Evolutionary conservation across 73 alveolate genomes (phyloP).

Genomic region (Durusdinium trenchii): DNA sequence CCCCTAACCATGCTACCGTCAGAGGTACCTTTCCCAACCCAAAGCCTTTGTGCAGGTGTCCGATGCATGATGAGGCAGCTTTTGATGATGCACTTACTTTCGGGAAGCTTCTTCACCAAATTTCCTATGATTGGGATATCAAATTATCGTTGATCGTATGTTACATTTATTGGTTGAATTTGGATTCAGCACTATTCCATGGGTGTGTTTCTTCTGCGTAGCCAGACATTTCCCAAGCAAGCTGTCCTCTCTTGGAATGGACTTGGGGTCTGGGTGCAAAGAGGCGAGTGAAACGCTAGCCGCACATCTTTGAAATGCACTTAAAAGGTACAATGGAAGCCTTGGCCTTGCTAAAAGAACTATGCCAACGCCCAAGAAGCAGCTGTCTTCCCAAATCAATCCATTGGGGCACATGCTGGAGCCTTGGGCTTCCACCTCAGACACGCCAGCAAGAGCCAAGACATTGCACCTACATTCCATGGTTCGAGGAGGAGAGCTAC

Average conservation of each 20-base stretch:
- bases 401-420: constrained; percentile 25
- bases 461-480: not conserved
- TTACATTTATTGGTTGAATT: no score
- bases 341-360: not conserved
- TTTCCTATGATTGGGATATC: not conserved
- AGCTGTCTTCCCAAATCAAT: not conserved
- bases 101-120: no score
- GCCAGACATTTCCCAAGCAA: not conserved
- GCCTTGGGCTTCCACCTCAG: constrained; percentile 62
- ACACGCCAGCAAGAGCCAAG: not conserved
- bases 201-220: not conserved
- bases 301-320: not conserved
- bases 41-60: no score
- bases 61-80: no score
- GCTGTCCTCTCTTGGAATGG: not conserved
- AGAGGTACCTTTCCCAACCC: no score
- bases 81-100: no score
- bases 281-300: not conserved
- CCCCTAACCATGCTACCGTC: no score
- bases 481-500: no score
- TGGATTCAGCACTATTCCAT: not conserved
- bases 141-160: not conserved
- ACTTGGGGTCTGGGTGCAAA: not conserved
- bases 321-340: constrained; percentile 11
- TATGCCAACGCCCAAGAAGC: not conserved